Percentiles rank a stretch among this genome's conserved stretches.
phyloP scores from a whole-genome alignment of 2,329 filamentous ascomycete species.

The Penicillium sp. region DNA sequence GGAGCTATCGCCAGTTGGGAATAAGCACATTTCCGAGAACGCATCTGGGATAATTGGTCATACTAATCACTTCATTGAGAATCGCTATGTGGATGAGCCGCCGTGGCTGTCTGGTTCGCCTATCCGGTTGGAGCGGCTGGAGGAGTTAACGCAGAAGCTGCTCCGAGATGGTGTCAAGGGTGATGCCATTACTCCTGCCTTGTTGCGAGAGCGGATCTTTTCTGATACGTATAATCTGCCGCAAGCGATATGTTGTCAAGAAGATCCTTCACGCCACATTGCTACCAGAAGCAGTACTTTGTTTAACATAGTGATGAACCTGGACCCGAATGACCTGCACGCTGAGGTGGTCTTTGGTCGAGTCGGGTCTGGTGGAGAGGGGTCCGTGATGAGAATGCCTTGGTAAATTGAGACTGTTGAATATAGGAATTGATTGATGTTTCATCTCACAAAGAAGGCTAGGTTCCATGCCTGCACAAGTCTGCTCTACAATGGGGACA shows the following conservation, averaged over 20 bases:
- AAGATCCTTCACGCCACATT: conserved; percentile 27
- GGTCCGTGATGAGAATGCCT: conserved; percentile 28
- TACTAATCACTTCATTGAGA: conserved; percentile 46
- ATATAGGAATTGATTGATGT: not conserved
- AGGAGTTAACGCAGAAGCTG: conserved; percentile 26
- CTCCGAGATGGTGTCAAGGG: conserved; percentile 19
- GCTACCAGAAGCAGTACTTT: conserved; percentile 33
- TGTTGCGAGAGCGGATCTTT: conserved; percentile 35
- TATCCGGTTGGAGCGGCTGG: conserved; percentile 29
- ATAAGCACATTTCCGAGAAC: conserved; percentile 36
- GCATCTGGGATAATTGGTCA: conserved; percentile 38
- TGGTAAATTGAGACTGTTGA: conserved; percentile 13
- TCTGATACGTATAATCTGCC: conserved; percentile 37
- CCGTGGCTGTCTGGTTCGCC: conserved; percentile 34
- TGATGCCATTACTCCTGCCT: conserved; percentile 19
- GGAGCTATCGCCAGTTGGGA: conserved; percentile 30
- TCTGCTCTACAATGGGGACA: not conserved
- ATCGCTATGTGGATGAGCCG: conserved; percentile 32
- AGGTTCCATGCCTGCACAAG: not conserved
- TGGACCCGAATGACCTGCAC: conserved; percentile 22
- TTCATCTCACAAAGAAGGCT: not conserved
- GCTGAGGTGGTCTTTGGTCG: conserved; percentile 38
- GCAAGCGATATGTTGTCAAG: conserved; percentile 36
- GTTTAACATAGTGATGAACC: conserved; percentile 39
- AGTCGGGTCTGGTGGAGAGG: conserved; percentile 29